These are phyloP conservation scores for Lactarius akahatsu DNA, from an alignment of 768 basidiomycete genomes.

Conservation along the genomic window DNA sequence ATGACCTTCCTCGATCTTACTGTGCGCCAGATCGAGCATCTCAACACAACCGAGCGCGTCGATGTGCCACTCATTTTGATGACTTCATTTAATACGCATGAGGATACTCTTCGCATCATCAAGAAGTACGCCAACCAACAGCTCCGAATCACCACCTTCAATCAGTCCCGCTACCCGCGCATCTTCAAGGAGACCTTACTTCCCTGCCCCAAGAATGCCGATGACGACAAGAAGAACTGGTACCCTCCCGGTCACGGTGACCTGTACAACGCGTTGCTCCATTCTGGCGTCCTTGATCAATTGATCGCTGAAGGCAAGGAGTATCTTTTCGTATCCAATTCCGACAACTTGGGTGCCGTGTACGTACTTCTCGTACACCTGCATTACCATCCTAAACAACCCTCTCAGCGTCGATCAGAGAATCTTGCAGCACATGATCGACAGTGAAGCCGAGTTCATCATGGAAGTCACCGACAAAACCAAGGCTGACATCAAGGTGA, in stretches of 20 bases:
- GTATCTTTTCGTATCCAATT: conserved; percentile 78
- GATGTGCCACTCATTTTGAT: conserved; percentile 79
- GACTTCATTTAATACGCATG: conserved; percentile 82
- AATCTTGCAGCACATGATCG: conserved; percentile 66
- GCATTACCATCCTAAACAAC: conserved; percentile 17
- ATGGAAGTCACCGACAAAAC: conserved; percentile 85
- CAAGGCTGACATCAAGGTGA: conserved; percentile 69
- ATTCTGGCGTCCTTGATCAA: conserved; percentile 73
- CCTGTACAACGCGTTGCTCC: conserved; percentile 65
- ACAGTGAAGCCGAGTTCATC: conserved; percentile 61
- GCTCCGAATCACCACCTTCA: conserved; percentile 68
- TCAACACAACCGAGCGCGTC: conserved; percentile 58
- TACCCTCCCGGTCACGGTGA: conserved; percentile 80
- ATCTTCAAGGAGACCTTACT: conserved; percentile 68
- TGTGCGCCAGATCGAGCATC: conserved; percentile 66
- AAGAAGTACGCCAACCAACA: conserved; percentile 81
- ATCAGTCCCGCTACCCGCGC: conserved; percentile 73
- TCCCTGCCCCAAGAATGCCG: conserved; percentile 56
- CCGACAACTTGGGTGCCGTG: conserved; percentile 72
- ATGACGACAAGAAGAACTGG: conserved; percentile 67
- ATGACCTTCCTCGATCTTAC: conserved; percentile 69
- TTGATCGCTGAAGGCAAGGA: conserved; percentile 70
- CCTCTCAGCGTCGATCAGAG: conserved; percentile 58
- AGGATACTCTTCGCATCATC: conserved; percentile 74
- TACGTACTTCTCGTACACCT: conserved; percentile 33